Conservation (phyloP, 345 rosid genomes). For the Citrus hindsii region DNA sequence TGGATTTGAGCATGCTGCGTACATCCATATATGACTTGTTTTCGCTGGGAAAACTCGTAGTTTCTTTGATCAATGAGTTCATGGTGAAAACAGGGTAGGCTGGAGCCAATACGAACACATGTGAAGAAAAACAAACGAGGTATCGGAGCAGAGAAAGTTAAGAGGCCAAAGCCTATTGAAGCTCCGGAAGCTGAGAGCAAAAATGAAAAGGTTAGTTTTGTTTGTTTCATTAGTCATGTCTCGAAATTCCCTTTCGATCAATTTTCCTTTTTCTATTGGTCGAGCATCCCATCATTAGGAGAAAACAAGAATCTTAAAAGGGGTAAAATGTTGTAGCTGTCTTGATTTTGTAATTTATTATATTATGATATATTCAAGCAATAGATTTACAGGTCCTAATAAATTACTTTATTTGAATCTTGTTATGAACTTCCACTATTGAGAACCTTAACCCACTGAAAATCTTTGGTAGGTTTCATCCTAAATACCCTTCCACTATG, state of each 20-base stretch:
- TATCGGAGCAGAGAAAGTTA: slow-evolving; percentile 54
- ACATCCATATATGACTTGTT: background rate
- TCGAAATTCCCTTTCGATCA: background rate
- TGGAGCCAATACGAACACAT: slow-evolving; percentile 61
- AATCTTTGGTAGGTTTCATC: background rate
- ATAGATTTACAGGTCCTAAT: background rate
- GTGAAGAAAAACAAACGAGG: slow-evolving; percentile 75
- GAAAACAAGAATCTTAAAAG: no score
- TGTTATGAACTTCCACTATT: background rate
- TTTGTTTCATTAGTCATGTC: background rate
- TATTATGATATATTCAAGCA: background rate
- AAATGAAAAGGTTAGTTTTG: slow-evolving; percentile 29
- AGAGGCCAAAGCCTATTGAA: slow-evolving; percentile 33
- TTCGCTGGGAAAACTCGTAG: background rate
- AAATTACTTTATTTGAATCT: background rate
- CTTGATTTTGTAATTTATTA: no score
- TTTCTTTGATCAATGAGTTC: background rate
- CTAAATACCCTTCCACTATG: background rate
- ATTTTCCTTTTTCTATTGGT: background rate
- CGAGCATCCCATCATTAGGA: no score
- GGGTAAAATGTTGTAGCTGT: no score
- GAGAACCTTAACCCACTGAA: background rate
- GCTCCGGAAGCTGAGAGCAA: slow-evolving; percentile 20
- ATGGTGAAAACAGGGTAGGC: slow-evolving; percentile 54
- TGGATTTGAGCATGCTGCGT: background rate